A percentile compares a stretch with the other conserved stretches of the same genome.
These are phyloP conservation scores for Fusarium xyrophilum DNA, from an alignment of 2,329 filamentous ascomycete species.

Conservation along the genomic window DNA sequence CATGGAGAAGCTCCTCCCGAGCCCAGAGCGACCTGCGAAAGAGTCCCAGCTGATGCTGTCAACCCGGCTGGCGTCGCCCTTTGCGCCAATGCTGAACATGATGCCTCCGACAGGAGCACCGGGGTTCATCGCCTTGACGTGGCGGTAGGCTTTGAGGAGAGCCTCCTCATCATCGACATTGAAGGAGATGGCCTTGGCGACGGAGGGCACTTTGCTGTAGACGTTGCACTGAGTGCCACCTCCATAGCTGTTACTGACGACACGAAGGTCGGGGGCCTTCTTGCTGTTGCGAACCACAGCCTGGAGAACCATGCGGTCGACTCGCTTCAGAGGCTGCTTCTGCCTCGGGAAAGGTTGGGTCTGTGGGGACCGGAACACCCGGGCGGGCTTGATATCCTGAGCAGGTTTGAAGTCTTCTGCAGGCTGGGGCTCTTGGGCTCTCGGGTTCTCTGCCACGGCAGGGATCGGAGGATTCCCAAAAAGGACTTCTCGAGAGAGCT, in stretches of 20 bases:
- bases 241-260: slow-evolving; percentile 13
- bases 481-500: not conserved
- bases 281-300: not conserved
- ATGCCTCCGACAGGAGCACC: slow-evolving; percentile 2
- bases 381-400: not conserved
- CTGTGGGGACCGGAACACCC: not conserved
- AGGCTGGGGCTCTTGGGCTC: not conserved
- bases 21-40: not conserved
- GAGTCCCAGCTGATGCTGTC: not conserved
- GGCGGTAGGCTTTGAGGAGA: slow-evolving; percentile 1
- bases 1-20: not conserved
- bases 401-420: not conserved
- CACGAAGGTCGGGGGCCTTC: not conserved
- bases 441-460: not conserved
- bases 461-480: not conserved
- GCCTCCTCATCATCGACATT: slow-evolving; percentile 14
- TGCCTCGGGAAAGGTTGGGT: not conserved
- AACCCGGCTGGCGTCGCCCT: not conserved
- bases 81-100: slow-evolving; percentile 9
- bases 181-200: slow-evolving; percentile 7
- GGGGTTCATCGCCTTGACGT: slow-evolving; percentile 19
- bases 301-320: slow-evolving; percentile 12
- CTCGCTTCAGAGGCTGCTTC: not conserved
- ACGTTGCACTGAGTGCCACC: slow-evolving; percentile 12
- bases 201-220: not conserved